Evolutionary conservation across 306 rosid species (phyloP), one percentile per base, ranked within the genome.

Genomic region (Acacia confusa): DNA sequence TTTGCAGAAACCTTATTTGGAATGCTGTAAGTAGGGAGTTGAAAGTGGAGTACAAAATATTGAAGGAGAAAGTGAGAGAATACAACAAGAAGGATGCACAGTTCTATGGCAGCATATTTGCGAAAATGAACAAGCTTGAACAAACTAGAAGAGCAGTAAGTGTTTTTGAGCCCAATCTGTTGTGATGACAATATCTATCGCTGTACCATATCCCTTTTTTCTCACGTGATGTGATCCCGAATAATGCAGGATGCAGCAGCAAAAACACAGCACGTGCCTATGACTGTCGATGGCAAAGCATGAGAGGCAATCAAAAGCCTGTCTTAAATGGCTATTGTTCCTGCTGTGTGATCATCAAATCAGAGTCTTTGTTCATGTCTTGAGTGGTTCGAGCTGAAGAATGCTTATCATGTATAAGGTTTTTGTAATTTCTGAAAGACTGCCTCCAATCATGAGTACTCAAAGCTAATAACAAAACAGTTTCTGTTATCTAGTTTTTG

Each of bases 31-130:
- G 28, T 81, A 95, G 97, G 97, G 97, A 93, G 66, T 94, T 95
- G 72, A 95, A 89, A 81, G 78, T 92, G 79, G 98, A 93, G 82
- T 90, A 92, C 91, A 89, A 83, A 72, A 86, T 84, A 38, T 73
- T 95, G 87, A 95, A 95, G 91, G 94, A 95, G 79, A 95, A 92
- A 76, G 82, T 95, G 79, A 92, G 88, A 79, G 98, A 95, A 70
- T 87, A 67, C 85, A 92, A 90, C 64, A 95, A 90, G 79, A 95
- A 88, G 73, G 91, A 93, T 30, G 96, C 97, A 57, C 84, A 92
- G 85, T 93, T 95, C 40, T 95, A 95, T 14, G 96, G 98, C 45
- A 89, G 76, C 82, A 95, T 95, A 81, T 93, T 93, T 82, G 96
- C 99, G 0, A 93, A 93, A 78, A 87, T 92, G 96, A 89, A 73